Evolutionary conservation across 2,329 filamentous ascomycete species (phyloP).

Genomic region (Fusarium nygamai): DNA sequence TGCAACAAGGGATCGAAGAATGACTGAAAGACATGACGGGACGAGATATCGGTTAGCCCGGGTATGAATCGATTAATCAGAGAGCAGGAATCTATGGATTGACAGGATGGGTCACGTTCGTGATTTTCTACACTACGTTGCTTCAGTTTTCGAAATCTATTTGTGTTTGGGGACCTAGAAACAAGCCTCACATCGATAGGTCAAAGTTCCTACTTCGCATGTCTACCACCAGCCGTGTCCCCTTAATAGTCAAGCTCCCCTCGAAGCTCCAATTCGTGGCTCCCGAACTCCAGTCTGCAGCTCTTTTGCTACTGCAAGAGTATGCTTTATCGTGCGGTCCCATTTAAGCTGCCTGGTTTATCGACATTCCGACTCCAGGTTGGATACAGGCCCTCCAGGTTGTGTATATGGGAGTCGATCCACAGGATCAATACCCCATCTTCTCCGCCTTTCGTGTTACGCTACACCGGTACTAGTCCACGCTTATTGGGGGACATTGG

Average conservation of each 20-base stretch:
- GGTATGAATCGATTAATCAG: not conserved
- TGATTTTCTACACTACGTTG: not conserved
- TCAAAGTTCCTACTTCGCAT: conserved; percentile 14
- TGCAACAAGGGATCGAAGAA: conserved; percentile 24
- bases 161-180: conserved; percentile 27
- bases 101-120: not conserved
- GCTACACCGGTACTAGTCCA: conserved; percentile 4
- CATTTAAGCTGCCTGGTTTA: conserved; percentile 3
- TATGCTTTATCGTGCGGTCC: conserved; percentile 24
- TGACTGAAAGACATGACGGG: conserved; percentile 1
- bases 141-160: conserved; percentile 36
- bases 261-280: conserved; percentile 23
- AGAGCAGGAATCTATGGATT: not conserved
- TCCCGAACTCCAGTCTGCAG: conserved; percentile 40
- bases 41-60: not conserved
- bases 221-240: conserved; percentile 11
- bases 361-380: conserved; percentile 10
- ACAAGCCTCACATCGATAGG: conserved; percentile 29
- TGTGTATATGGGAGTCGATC: conserved; percentile 33
- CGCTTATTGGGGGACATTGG: conserved; percentile 46
- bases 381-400: conserved; percentile 31
- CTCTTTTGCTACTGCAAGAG: conserved; percentile 32
- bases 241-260: conserved; percentile 24
- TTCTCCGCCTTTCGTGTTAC: conserved; percentile 27
- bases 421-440: conserved; percentile 12